A percentile compares a stretch with the other conserved stretches of the same genome.
These are phyloP conservation scores for Geotrichum histeridarum DNA, from an alignment of 1,139 yeast species.

Conservation along the genomic window DNA sequence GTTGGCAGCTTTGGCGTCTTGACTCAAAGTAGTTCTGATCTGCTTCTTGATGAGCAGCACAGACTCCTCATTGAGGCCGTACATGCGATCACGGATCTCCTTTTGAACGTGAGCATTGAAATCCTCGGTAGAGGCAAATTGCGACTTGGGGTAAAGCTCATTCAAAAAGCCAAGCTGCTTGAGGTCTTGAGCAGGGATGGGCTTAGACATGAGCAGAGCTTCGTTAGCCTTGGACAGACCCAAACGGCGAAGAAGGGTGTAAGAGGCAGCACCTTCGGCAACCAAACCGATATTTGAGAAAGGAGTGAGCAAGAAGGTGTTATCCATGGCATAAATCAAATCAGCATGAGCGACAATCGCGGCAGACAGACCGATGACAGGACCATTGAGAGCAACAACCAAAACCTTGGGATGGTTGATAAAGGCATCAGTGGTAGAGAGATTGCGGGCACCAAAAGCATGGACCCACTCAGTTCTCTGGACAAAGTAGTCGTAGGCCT, in stretches of 20 bases:
- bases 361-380: conserved; percentile 75
- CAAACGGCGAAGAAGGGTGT: conserved; percentile 61
- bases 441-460: conserved; percentile 63
- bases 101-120: conserved; percentile 56
- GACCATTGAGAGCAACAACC: conserved; percentile 78
- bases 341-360: conserved; percentile 74
- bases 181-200: conserved; percentile 59
- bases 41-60: conserved; percentile 60
- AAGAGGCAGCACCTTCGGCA: conserved; percentile 75
- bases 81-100: conserved; percentile 40
- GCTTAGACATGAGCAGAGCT: conserved; percentile 65
- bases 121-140: conserved; percentile 47
- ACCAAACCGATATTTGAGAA: conserved; percentile 81
- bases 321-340: conserved; percentile 63
- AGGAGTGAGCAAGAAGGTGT: conserved; percentile 64
- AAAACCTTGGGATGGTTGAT: conserved; percentile 68
- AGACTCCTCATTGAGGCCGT: conserved; percentile 51
- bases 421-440: conserved; percentile 62
- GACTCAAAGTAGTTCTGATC: conserved; percentile 38
- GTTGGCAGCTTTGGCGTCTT: conserved; percentile 48
- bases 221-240: conserved; percentile 74
- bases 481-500: conserved; percentile 3
- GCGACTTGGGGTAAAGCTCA: conserved; percentile 46
- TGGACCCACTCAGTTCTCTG: conserved; percentile 41
- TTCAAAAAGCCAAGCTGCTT: conserved; percentile 57